Evolutionary conservation across 257 asterid genomes (phyloP), one percentile per base, ranked within the genome.

Genomic region (Anisodus acutangulus): DNA sequence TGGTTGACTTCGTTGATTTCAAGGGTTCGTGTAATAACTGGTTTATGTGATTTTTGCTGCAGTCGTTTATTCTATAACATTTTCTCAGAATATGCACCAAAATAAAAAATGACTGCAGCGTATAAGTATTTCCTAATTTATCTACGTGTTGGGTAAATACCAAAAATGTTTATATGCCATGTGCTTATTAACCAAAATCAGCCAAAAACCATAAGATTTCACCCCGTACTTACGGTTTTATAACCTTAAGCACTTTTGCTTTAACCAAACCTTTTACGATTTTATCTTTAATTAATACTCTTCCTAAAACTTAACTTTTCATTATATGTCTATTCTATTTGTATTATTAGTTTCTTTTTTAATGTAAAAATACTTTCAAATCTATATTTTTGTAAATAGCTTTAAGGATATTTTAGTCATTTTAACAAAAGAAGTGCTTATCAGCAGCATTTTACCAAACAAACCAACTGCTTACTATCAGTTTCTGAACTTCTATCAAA

Each of bases 301-400:
- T 41, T 41, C 55, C 8, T 16, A 69, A 49, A 41, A 51, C 54
- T 9, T 8, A 8, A 70, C 54, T 69, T 69, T 26, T 37, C 39
- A 41, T 69, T 70, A 17, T 70, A 70, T 70, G 12, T 70, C 16
- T 41, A 70, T 70, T 70, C 78, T 70, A 4, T 70, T 70, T 70
- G 54, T 54, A 70, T 70, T 41, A 41, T 41, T 70, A 41, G 55
- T 41, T 41, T 31, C 5, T 13, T 68, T 70, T 41, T 19, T 70
- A 41, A 41, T 70, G 78, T 41, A 8, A 16, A 69, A 19, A 41
- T 17, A 70, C 35, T 70, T 70, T 17, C 54, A 41, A 41, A 41
- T 70, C 78, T 8, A 35, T 37, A 1, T 37, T 13, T 37, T 13
- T 63, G 5, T 68, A 8, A 41, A 41, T 70, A 41, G 31, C 6